phyloP scores from a whole-genome alignment of 192 early-diverging fungal genomes.

The Anaeromyces robustus region DNA sequence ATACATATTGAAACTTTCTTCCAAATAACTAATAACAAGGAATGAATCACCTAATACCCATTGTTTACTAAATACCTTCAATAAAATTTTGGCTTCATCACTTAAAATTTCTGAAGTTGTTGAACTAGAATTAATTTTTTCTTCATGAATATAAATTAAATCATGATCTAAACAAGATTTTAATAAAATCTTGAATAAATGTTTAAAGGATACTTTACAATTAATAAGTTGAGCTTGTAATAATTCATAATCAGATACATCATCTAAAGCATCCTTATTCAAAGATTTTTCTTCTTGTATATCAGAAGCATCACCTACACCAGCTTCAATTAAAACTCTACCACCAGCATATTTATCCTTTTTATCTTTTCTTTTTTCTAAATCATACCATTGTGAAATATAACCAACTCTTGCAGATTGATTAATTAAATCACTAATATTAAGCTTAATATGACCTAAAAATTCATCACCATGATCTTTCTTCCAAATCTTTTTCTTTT shows the following conservation, averaged over 20 bases:
- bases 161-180: conserved; percentile 22
- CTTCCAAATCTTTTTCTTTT: neutral
- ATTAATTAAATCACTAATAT: conserved; percentile 19
- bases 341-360: conserved; percentile 43
- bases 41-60: conserved; percentile 28
- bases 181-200: conserved; percentile 25
- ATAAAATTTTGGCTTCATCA: conserved; percentile 18
- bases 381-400: conserved; percentile 14
- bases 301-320: conserved; percentile 8
- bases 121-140: conserved; percentile 1
- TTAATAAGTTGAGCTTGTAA: neutral
- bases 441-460: conserved; percentile 21
- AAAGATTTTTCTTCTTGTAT: neutral
- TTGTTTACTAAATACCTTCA: conserved; percentile 11
- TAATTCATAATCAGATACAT: neutral
- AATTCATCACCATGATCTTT: conserved; percentile 18
- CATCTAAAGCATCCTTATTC: neutral
- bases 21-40: conserved; percentile 23
- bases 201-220: conserved; percentile 2
- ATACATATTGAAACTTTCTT: conserved; percentile 28
- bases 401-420: conserved; percentile 13
- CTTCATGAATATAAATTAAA: conserved; percentile 11
- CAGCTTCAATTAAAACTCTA: conserved; percentile 21
- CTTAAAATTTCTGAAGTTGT: conserved; percentile 20
- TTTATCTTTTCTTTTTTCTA: conserved; percentile 18